Evolutionary conservation across 2,329 filamentous ascomycete species (phyloP), one percentile per base, ranked within the genome.

Genomic region (Thielaviopsis ethacetica): DNA sequence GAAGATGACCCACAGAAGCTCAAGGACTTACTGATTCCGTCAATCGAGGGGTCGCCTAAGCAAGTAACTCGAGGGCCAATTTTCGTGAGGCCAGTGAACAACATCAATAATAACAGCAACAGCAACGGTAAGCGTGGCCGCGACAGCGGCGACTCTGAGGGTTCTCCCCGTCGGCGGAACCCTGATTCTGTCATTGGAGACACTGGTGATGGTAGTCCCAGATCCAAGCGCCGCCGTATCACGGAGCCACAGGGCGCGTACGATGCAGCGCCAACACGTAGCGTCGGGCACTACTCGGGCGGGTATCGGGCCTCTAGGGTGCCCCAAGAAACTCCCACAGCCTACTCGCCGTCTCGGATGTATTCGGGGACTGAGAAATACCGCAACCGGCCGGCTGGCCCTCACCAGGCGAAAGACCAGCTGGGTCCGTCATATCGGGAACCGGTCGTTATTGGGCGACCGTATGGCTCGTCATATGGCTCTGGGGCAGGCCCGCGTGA

Each of bases 31-130:
- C 15, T 59, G 17, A 53, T 59, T 4, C 54, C 57, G 12, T 61
- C 60, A 30, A 57, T 61, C 13, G 59, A 61, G 17, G 24, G 7
- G 6, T 59, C 58, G 47, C 53, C 53, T 47, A 19, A 24, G 17
- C 26, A 38, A n/a, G 34, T 44, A 27, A 3, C 13, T 34, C 44
- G 3, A 5, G 60, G 53, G n/a, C 24, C 15, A 19, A 2, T 15
- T 13, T 26, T n/a, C 21, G 24, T 41, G 53, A 17, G 13, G 7
- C 22, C 34, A 15, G 34, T 50, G 30, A 34, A 34, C 30, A 34
- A 34, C 30, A n/a, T n/a, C n/a, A n/a, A n/a, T n/a, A n/a, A n/a
- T n/a, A n/a, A n/a, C n/a, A 15, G 27, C 12, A 59, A 38, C 21
- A 50, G 19, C 3, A 55, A 54, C 27, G 57, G 57, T 13, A 59